Evolutionary conservation across 805 yeast genomes (phyloP), one percentile per base, ranked within the genome.

Genomic region (Saccharomycopsis javanensis): DNA sequence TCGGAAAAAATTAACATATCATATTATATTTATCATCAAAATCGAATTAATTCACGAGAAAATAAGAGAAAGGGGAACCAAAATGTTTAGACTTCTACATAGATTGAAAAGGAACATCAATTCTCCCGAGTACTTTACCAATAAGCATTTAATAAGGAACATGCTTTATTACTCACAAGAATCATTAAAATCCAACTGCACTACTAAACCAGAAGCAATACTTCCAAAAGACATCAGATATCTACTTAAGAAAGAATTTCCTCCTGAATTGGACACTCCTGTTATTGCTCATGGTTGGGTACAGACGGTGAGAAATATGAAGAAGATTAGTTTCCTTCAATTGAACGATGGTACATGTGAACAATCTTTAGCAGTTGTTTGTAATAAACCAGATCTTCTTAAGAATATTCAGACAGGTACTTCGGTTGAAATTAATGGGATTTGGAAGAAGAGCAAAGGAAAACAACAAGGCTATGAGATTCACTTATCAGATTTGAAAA

Each of bases 291-390:
- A 50, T 25, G 99, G 98, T 0, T 84, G 88, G 84, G 78, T 94
- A 23, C 80, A 80, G 56, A 78, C 90, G 0, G 79, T 88, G 1
- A 77, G 97, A 53, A 69, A 76, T 7, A 78, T 89, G 66, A 90
- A 90, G 66, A 85, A 83, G 55, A 76, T 87, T 3, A 86, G 89
- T 0, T 94, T 94, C 68, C 72, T 90, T 3, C 96, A 89, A 64
- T 62, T 94, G 10, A 71, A 78, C 1, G 98, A 94, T 67, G 98
- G 98, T 0, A 77, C 94, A 0, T 72, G 79, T 1, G 71, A 76
- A 33, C 61, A 71, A 30, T 75, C 78, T 15, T 66, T 91, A 57
- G 80, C 78, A 64, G 78, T 88, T 57, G 81, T 83, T 0, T 25
- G 51, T 6, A 38, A 69, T 83, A 3, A 42, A 69, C 59, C 70